These are phyloP conservation scores for Cercospora sp. DNA, from an alignment of 2,329 filamentous ascomycete species.

Conservation along the genomic window DNA sequence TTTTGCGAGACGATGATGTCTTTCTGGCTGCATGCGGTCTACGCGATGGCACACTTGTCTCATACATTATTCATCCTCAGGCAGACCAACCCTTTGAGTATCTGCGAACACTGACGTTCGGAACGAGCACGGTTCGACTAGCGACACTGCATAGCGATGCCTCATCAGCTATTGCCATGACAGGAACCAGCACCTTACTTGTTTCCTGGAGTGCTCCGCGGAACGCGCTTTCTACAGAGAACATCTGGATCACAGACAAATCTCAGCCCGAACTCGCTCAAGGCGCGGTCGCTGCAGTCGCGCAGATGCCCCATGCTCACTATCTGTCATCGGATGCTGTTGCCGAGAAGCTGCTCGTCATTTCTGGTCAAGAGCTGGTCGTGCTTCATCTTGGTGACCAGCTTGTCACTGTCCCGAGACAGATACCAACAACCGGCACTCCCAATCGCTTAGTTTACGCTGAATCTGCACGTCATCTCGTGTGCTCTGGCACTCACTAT, in stretches of 20 bases:
- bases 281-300: constrained; percentile 26
- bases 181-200: constrained; percentile 30
- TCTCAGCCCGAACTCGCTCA: constrained; percentile 31
- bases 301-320: constrained; percentile 28
- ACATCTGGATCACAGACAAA: constrained; percentile 36
- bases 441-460: constrained; percentile 36
- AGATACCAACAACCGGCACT: constrained; percentile 33
- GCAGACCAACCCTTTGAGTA: constrained; percentile 12
- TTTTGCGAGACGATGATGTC: constrained; percentile 19
- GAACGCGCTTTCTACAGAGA: constrained; percentile 24
- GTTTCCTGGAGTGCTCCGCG: constrained; percentile 28
- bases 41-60: constrained; percentile 33
- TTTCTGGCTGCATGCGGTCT: constrained; percentile 33
- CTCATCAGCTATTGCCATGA: constrained; percentile 29
- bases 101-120: constrained; percentile 21
- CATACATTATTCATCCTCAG: constrained; percentile 18
- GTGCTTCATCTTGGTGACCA: constrained; percentile 23
- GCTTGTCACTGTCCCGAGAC: constrained; percentile 33
- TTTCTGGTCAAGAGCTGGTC: constrained; percentile 30
- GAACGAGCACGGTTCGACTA: constrained; percentile 34
- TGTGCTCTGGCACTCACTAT: constrained; percentile 49
- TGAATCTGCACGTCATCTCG: constrained; percentile 43
- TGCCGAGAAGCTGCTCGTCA: constrained; percentile 29
- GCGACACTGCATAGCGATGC: constrained; percentile 15
- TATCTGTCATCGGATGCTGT: constrained; percentile 24